Base-by-base conservation (phyloP, 495 filamentous ascomycete genomes). In the Penicillium odoratum region DNA sequence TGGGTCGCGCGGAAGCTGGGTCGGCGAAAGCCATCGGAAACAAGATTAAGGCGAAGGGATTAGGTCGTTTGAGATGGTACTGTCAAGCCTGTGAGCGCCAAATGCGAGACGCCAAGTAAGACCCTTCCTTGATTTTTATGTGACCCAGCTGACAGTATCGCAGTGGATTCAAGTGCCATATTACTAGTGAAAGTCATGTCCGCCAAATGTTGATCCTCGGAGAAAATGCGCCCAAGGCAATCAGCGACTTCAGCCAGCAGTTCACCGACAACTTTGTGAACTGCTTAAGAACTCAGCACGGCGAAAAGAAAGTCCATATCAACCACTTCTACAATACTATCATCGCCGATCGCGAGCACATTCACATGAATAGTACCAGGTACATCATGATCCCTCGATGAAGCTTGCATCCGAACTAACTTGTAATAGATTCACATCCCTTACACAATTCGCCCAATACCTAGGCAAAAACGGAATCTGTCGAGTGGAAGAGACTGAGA, bases 311-410 rank as follows among this genome's bases (percentile, higher is more conserved):
- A 51, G 83, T 97, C 3, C 80, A 91, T 31, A 80, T 91, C 7
- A 98, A 98, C 59, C 86, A 90, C 51, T 97, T 97, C 68, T 99
- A 99, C 69, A 90, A 98, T 71, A 86, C 91, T 79, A 89, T 69
- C 48, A 76, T 79, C 52, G 65, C 68, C 2, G 73, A 79, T 52
- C 75, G 75, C 34, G 50, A 61, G 67, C 95, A 98, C 67, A 79
- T 92, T 13, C 95, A 98, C 67, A 89, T 97, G 87, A 98, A 97
- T 73, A 81, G 92, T 40, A 98, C 94, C 4, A 83, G 85, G 59
- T 98, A 92, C 91, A 81, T 28, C 7, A 16, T 9, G 2, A 21
- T 16, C 9, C 16, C 36, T 16, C 13, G 8, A 16, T n/a, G 18
- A 11, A 4, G 7, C 21, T 47, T 18, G 8, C 11, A 1, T 10